phyloP scores from a whole-genome alignment of 352 stramenopile species.

The Phytophthora sojae region DNA sequence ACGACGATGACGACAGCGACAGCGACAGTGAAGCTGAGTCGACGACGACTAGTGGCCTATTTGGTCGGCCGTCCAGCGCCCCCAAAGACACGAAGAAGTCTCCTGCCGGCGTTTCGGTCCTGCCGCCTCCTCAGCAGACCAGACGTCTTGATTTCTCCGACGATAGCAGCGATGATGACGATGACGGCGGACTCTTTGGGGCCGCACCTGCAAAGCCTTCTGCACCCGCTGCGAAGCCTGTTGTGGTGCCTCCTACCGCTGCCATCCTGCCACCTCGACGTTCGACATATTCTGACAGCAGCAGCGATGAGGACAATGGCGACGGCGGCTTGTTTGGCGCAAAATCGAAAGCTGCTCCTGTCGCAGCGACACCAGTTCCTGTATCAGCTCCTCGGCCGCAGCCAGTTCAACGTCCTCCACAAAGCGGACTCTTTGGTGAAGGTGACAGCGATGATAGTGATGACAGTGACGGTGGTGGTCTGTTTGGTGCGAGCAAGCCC shows the following conservation, averaged over 20 bases:
- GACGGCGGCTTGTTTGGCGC: conserved; percentile 64
- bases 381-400: conserved; percentile 3
- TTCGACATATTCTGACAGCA: conserved; percentile 44
- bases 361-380: conserved; percentile 9
- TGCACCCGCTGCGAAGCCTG: conserved; percentile 9
- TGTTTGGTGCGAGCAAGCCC: conserved; percentile 44
- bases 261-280: conserved; percentile 11
- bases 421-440: conserved; percentile 65
- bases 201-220: conserved; percentile 36
- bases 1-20: conserved; percentile 45
- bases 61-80: conserved; percentile 36
- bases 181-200: conserved; percentile 62
- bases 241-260: conserved; percentile 8
- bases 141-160: conserved; percentile 58
- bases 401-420: conserved; percentile 34
- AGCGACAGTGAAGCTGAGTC: conserved; percentile 54
- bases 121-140: conserved; percentile 26
- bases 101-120: conserved; percentile 19
- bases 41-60: conserved; percentile 44
- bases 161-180: conserved; percentile 61
- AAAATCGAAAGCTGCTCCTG: conserved; percentile 31
- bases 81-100: conserved; percentile 28
- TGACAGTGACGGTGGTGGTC: conserved; percentile 43
- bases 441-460: conserved; percentile 64
- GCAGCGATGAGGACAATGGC: conserved; percentile 49